Conservation (phyloP, 345 rosid genomes). For the Balakata baccata region DNA sequence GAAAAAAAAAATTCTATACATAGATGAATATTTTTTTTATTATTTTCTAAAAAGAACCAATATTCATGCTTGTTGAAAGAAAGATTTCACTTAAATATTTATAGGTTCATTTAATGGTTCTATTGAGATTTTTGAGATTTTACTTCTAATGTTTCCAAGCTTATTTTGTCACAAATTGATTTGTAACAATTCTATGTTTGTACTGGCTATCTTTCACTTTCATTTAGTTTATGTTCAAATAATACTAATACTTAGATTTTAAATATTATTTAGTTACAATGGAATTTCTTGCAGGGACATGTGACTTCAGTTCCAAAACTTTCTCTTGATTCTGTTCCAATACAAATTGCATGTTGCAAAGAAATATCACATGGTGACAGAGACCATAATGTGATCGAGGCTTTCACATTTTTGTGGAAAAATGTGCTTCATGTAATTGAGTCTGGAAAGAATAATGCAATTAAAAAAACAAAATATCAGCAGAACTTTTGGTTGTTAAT, state of each 20-base stretch:
- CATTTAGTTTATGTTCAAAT: not conserved
- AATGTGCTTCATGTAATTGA: constrained; percentile 54
- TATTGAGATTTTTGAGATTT: not conserved
- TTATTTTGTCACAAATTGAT: not conserved
- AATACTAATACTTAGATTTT: not conserved
- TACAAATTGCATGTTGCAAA: constrained; percentile 47
- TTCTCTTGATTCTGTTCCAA: constrained; percentile 58
- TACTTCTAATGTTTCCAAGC: not conserved
- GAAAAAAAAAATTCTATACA: not conserved
- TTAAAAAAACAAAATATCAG: constrained; percentile 56
- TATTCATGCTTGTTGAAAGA: not conserved
- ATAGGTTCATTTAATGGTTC: not conserved
- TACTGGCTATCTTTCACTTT: not conserved
- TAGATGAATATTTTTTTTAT: not conserved
- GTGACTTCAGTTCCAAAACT: constrained; percentile 52
- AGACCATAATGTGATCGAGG: constrained; percentile 31
- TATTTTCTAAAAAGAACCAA: not conserved
- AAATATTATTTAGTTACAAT: not conserved
- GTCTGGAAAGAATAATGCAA: constrained; percentile 42
- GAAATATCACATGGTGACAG: constrained; percentile 24
- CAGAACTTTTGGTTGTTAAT: constrained; percentile 61
- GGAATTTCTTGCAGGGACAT: constrained; percentile 53
- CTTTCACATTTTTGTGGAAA: constrained; percentile 51
- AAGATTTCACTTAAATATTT: not conserved
- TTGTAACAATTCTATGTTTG: not conserved